Percentiles rank a stretch among this genome's conserved stretches.
phyloP scores from a whole-genome alignment of 2,329 filamentous ascomycete species.

The Chalaropsis thielavioides region DNA sequence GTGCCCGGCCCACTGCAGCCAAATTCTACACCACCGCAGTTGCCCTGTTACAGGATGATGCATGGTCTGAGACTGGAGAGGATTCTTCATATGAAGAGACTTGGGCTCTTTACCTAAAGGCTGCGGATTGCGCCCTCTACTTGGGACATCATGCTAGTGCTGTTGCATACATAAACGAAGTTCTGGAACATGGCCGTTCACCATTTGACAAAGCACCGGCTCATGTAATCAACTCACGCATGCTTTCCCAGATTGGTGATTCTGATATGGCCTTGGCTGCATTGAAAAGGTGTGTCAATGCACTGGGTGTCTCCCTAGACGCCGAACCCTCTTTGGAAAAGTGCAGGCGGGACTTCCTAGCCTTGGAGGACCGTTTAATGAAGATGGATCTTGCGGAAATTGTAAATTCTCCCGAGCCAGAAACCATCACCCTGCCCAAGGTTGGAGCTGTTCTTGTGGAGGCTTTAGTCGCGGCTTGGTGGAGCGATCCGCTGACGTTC shows the following conservation, averaged over 20 bases:
- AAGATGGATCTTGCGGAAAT: conserved; percentile 38
- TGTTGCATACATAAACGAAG: conserved; percentile 49
- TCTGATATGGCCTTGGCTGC: conserved; percentile 52
- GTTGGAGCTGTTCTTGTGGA: conserved; percentile 58
- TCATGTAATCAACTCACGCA: conserved; percentile 68
- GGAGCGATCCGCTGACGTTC: conserved; percentile 57
- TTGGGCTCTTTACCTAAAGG: conserved; percentile 59
- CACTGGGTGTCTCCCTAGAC: conserved; percentile 53
- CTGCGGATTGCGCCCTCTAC: conserved; percentile 71
- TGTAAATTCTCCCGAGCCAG: conserved; percentile 22
- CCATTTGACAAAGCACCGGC: conserved; percentile 70
- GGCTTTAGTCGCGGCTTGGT: conserved; percentile 55
- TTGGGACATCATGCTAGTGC: conserved; percentile 58
- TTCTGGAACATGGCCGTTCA: conserved; percentile 56
- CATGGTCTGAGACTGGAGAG: conserved; percentile 54
- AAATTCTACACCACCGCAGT: conserved; percentile 71
- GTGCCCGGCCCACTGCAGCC: conserved; percentile 65
- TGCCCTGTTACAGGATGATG: conserved; percentile 59
- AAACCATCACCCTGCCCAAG: conserved; percentile 42
- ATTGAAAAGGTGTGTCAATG: conserved; percentile 55
- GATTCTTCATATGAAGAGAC: conserved; percentile 75
- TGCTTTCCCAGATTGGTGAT: conserved; percentile 62
- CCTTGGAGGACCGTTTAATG: conserved; percentile 44
- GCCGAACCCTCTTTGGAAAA: conserved; percentile 55
- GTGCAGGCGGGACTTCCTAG: conserved; percentile 61